A percentile compares a stretch with the other conserved stretches of the same genome.
Conservation (phyloP, 169 alveolate species). For the Cryptosporidium felis region DNA sequence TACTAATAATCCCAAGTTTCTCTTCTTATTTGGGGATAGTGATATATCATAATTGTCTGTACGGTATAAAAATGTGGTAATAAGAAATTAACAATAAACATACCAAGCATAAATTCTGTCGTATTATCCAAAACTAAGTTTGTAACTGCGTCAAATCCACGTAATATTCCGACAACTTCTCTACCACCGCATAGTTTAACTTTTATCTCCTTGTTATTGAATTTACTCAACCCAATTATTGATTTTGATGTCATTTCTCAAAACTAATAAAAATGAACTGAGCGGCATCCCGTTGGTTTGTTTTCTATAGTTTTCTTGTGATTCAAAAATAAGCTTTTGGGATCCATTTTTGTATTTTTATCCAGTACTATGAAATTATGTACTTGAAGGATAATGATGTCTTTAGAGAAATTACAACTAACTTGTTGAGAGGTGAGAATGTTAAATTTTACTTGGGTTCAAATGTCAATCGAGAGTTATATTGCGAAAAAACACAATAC, state of each 20-base stretch:
- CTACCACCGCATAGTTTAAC: conserved; percentile 84
- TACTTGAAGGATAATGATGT: not conserved
- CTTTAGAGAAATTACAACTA: conserved; percentile 12
- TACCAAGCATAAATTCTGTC: conserved; percentile 82
- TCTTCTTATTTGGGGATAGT: not conserved
- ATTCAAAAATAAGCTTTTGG: no score
- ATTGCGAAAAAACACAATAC: not conserved
- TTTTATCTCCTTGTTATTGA: conserved; percentile 47
- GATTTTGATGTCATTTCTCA: conserved; percentile 58
- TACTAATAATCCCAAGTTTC: conserved; percentile 35
- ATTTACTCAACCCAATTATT: conserved; percentile 39
- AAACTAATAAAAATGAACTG: not conserved
- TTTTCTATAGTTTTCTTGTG: no score
- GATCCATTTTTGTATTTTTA: no score
- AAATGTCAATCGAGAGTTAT: not conserved
- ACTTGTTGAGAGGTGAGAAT: conserved; percentile 26
- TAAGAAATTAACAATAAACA: not conserved
- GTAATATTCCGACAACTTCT: conserved; percentile 84
- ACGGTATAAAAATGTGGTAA: not conserved
- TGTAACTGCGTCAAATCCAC: conserved; percentile 90
- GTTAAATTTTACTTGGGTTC: conserved; percentile 28
- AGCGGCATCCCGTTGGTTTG: not conserved
- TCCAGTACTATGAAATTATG: no score
- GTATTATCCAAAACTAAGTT: conserved; percentile 94
- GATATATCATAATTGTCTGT: not conserved